Conservation (phyloP, 139 green algal species). For the Volvox reticuliferus region DNA sequence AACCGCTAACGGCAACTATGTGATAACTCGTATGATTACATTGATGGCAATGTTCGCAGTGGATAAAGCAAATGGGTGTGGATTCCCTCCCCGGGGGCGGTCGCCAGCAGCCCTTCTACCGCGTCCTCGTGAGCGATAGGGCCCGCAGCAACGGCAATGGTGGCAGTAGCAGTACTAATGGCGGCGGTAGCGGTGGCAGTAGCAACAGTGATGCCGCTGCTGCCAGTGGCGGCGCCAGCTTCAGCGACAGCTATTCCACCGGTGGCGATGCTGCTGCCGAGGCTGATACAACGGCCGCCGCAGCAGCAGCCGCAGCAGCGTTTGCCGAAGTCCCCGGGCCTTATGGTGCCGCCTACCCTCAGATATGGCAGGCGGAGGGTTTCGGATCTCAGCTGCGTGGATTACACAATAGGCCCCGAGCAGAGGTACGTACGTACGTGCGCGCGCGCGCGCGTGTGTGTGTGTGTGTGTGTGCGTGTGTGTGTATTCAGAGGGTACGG, state of each 20-base stretch:
- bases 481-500: not conserved
- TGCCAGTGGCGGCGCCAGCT: not conserved
- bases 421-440: not conserved
- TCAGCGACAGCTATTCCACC: not conserved
- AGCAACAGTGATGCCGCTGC: not conserved
- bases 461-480: not conserved
- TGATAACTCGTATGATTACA: not conserved
- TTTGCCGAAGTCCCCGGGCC: no score
- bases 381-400: not conserved
- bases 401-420: not conserved
- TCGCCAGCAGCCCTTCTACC: constrained; percentile 71
- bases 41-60: not conserved
- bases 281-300: not conserved
- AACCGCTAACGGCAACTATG: no score
- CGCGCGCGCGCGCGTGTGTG: not conserved
- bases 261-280: not conserved
- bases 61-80: constrained; percentile 51
- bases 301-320: not conserved
- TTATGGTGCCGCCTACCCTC: not conserved
- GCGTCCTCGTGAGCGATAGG: constrained; percentile 60
- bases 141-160: not conserved
- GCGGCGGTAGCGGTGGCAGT: no score
- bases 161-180: not conserved
- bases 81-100: constrained; percentile 55
- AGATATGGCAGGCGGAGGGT: not conserved